Conservation (phyloP, 768 basidiomycete species). For the Krasilnikovozyma curviuscula region DNA sequence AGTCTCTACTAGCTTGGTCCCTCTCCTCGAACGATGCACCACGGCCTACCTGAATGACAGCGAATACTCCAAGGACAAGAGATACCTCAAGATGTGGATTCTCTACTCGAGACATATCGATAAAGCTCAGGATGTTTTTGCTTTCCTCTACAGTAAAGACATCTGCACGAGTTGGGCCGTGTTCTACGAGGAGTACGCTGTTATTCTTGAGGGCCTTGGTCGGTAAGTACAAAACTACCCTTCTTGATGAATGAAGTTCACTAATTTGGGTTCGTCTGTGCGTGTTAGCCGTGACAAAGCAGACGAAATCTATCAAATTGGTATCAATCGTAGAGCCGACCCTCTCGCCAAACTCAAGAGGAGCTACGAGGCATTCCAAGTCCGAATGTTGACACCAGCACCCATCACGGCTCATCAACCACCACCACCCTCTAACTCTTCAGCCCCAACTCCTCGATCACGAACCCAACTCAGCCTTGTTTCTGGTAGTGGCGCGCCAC, state of each 20-base stretch:
- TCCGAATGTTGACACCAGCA: slow-evolving; percentile 32
- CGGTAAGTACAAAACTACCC: slow-evolving; percentile 37
- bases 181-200: slow-evolving; percentile 82
- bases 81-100: slow-evolving; percentile 83
- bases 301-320: slow-evolving; percentile 57
- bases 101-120: slow-evolving; percentile 66
- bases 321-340: slow-evolving; percentile 59
- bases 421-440: slow-evolving; percentile 27
- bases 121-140: slow-evolving; percentile 53
- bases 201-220: slow-evolving; percentile 50
- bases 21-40: slow-evolving; percentile 68
- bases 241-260: background rate
- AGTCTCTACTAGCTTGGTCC: slow-evolving; percentile 52
- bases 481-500: background rate
- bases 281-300: slow-evolving; percentile 48
- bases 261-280: background rate
- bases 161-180: slow-evolving; percentile 61
- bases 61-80: slow-evolving; percentile 58
- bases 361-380: slow-evolving; percentile 58
- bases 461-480: slow-evolving; percentile 13
- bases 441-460: slow-evolving; percentile 22
- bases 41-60: slow-evolving; percentile 59
- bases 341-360: slow-evolving; percentile 69
- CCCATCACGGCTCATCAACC: slow-evolving; percentile 10
- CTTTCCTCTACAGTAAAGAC: slow-evolving; percentile 74